Evolutionary conservation across 129 eudicot species (phyloP).

Genomic region (Centaurea solstitialis): DNA sequence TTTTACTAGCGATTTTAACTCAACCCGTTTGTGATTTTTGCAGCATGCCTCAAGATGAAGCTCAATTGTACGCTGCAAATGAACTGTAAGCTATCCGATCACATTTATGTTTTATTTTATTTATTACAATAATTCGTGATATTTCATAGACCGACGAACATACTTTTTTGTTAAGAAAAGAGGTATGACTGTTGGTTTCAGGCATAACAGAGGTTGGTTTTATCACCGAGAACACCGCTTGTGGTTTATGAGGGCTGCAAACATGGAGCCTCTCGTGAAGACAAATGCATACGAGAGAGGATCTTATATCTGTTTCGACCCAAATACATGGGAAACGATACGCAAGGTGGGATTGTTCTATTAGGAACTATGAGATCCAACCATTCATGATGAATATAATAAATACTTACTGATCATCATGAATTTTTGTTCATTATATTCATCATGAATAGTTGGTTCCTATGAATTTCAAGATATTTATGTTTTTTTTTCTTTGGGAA

Average conservation of each 20-base stretch:
- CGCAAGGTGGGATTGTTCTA: constrained; percentile 49
- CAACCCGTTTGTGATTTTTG: constrained; percentile 22
- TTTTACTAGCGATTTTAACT: neutral
- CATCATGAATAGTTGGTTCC: neutral
- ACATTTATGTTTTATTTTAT: neutral
- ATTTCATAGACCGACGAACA: neutral
- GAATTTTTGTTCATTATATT: too few species aligned
- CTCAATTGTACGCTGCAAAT: constrained; percentile 83
- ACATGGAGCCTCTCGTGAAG: constrained; percentile 78
- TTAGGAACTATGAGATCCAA: neutral
- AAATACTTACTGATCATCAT: neutral
- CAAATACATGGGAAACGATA: constrained; percentile 89
- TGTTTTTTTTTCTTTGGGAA: neutral
- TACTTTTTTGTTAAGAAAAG: neutral
- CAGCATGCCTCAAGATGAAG: constrained; percentile 98
- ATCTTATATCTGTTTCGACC: constrained; percentile 81
- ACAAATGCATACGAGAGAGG: constrained; percentile 77
- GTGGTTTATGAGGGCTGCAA: constrained; percentile 70
- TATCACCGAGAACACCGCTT: constrained; percentile 70
- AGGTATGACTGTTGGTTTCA: constrained; percentile 23
- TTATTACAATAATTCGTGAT: neutral
- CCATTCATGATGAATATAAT: neutral
- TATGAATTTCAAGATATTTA: neutral
- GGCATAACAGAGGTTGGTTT: constrained; percentile 84
- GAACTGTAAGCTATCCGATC: constrained; percentile 63